Evolutionary conservation across 2,329 filamentous ascomycete species (phyloP), one percentile per base, ranked within the genome.

Genomic region (Curvularia sp.): DNA sequence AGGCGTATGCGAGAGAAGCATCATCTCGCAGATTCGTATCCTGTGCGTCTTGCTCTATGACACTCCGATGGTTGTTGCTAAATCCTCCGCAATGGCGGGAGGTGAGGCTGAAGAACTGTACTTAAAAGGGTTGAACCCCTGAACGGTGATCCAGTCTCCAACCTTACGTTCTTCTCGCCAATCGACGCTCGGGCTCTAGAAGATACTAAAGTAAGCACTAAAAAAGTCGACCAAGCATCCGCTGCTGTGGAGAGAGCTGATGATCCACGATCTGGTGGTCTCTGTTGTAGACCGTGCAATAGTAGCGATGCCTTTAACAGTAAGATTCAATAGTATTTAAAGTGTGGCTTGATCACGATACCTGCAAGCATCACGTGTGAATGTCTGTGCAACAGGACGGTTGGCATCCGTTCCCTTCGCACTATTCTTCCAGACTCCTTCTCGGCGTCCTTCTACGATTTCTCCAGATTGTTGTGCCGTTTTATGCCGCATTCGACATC

Each of bases 211-310:
- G 48, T 45, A 23, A 47, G 48, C 34, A 36, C 42, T 23, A 54
- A 49, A 36, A 46, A 42, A 45, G 52, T 43, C 58, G 53, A 58
- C 23, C 23, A 58, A 53, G 55, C 38, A 38, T 52, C 49, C 56
- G 55, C 50, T 49, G 46, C 12, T 50, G 59, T 65, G 65, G 63
- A 65, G 61, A 63, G 58, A 64, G 61, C 61, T 62, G 59, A 63
- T 46, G 21, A 42, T 43, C 30, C 55, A 46, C 43, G 21, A 54
- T 32, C 54, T 39, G 52, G 51, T 28, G 41, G 18, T 34, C 49
- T n/a, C 27, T 28, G 28, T 43, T 30, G 25, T 12, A 32, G 25
- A 43, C 19, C 27, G 9, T 36, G n/a, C 53, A 27, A 36, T 34
- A 12, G 36, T 27, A 23, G 15, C 49, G 32, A 34, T 19, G 19